Evolutionary conservation across 192 early-diverging fungal species (phyloP).

Genomic region (Coemansia sp.): DNA sequence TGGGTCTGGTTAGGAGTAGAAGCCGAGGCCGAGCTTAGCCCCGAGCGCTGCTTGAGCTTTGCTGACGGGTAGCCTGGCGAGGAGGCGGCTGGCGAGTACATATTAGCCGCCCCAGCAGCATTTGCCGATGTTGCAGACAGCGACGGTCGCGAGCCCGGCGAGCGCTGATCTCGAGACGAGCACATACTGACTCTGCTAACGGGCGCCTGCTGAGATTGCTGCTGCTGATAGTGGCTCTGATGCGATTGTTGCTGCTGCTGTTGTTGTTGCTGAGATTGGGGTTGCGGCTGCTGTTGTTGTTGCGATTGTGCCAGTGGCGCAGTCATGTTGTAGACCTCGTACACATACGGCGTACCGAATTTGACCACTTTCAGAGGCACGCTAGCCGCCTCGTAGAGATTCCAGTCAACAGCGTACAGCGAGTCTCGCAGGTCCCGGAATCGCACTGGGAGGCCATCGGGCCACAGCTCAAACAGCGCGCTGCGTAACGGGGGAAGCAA

Average conservation of each 20-base stretch:
- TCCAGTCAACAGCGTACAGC: slow-evolving; percentile 52
- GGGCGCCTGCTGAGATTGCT: not conserved
- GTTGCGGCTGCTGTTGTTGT: not conserved
- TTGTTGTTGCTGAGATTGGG: not conserved
- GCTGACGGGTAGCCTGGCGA: slow-evolving; percentile 24
- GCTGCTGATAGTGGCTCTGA: not conserved
- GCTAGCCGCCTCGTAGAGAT: slow-evolving; percentile 50
- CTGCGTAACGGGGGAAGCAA: slow-evolving; percentile 35
- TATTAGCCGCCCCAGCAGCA: slow-evolving; percentile 4
- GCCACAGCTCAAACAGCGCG: slow-evolving; percentile 50
- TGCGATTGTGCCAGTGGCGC: not conserved
- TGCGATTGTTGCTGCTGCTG: not conserved
- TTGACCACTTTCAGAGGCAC: slow-evolving; percentile 42
- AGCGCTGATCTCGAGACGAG: slow-evolving; percentile 23
- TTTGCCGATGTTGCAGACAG: not conserved
- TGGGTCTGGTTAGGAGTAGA: slow-evolving; percentile 11
- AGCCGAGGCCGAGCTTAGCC: not conserved
- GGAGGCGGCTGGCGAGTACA: slow-evolving; percentile 37
- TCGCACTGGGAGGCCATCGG: slow-evolving; percentile 44
- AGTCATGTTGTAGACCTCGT: slow-evolving; percentile 28
- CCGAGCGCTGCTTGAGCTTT: slow-evolving; percentile 31
- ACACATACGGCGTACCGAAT: slow-evolving; percentile 37
- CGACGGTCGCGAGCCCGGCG: slow-evolving; percentile 6
- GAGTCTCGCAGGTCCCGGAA: slow-evolving; percentile 53
- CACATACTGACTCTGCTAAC: slow-evolving; percentile 24